These are phyloP conservation scores for Xylaria acuta DNA, from an alignment of 495 filamentous ascomycete species.

Conservation along the genomic window DNA sequence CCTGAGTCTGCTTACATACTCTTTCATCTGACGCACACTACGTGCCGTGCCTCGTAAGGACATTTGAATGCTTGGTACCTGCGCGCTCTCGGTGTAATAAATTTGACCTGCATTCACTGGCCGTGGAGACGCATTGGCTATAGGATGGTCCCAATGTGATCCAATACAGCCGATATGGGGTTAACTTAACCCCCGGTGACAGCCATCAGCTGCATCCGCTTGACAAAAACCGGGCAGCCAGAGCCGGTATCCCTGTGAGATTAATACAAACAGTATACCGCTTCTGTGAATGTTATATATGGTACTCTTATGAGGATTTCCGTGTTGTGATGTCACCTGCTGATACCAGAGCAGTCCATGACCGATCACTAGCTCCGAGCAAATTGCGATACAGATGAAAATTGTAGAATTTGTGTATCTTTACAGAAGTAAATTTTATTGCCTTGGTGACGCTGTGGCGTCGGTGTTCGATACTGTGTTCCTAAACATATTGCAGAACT, in stretches of 20 bases:
- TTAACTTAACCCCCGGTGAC: constrained; percentile 5
- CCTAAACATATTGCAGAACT: background rate
- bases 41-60: constrained; percentile 6
- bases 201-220: constrained; percentile 2
- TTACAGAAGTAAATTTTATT: background rate
- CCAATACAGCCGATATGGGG: constrained; percentile 23
- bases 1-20: constrained; percentile 1
- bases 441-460: background rate
- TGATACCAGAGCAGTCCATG: constrained; percentile 8
- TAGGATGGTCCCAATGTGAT: constrained; percentile 3
- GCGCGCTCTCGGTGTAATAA: constrained; percentile 24
- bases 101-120: constrained; percentile 16
- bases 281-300: background rate
- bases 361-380: background rate
- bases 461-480: background rate
- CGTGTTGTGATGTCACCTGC: constrained; percentile 12
- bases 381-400: background rate
- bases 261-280: constrained; percentile 9
- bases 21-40: background rate
- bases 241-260: constrained; percentile 14
- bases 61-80: constrained; percentile 21
- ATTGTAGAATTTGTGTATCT: background rate
- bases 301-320: background rate
- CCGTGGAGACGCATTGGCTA: constrained; percentile 15
- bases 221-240: constrained; percentile 19